phyloP scores from a whole-genome alignment of 2,329 filamentous ascomycete genomes.

The Venturia aucupariae region DNA sequence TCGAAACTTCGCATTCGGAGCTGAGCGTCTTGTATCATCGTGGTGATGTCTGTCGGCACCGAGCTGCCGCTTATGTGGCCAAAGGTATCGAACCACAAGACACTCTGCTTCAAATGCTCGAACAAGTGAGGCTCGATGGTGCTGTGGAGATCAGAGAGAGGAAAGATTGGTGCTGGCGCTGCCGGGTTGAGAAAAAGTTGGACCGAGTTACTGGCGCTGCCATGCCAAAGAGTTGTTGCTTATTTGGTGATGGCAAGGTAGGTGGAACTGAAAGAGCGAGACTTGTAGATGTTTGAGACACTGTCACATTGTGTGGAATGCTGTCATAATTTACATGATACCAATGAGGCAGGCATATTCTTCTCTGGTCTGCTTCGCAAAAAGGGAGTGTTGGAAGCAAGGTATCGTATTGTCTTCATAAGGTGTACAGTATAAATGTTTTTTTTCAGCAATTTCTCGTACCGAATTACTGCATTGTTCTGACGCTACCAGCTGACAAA shows the following conservation, averaged over 20 bases:
- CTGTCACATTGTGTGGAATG: not conserved
- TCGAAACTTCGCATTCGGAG: not conserved
- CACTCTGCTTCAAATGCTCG: not conserved
- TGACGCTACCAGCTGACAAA: not conserved
- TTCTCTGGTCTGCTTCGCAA: not conserved
- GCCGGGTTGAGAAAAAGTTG: not conserved
- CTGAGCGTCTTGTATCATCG: not conserved
- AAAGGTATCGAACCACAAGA: not conserved
- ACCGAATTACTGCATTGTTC: not conserved
- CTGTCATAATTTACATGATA: not conserved
- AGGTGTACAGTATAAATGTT: not conserved
- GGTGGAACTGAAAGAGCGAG: not conserved
- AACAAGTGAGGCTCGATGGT: conserved; percentile 1
- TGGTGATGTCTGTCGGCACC: conserved; percentile 7
- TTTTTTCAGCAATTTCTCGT: not conserved
- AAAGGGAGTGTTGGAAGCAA: too few relatives aligned
- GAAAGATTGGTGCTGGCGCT: conserved; percentile 6
- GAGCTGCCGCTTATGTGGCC: not conserved
- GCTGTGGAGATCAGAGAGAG: conserved; percentile 4
- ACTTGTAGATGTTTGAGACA: not conserved
- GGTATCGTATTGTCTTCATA: not conserved
- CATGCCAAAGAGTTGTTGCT: not conserved
- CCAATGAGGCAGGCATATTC: not conserved
- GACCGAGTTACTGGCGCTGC: not conserved
- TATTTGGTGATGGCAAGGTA: not conserved